Evolutionary conservation across 805 yeast species (phyloP).

Genomic region (Wickerhamiella allomyrinae): DNA sequence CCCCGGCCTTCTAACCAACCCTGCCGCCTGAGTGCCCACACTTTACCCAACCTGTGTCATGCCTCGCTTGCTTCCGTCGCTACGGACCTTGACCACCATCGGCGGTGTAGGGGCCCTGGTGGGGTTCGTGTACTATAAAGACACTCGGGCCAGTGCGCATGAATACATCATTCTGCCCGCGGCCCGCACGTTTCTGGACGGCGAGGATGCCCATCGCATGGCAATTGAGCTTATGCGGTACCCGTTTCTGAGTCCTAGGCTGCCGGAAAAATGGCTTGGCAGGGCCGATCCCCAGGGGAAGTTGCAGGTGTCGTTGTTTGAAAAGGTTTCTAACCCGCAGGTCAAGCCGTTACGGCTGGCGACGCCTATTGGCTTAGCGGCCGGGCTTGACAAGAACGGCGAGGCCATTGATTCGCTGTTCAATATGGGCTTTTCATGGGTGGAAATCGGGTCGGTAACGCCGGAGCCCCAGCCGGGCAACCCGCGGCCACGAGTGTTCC

Average conservation of each 20-base stretch:
- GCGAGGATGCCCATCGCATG: slow-evolving; percentile 72
- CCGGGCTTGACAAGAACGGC: slow-evolving; percentile 89
- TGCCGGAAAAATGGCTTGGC: slow-evolving; percentile 19
- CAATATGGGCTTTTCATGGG: slow-evolving; percentile 70
- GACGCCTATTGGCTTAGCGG: slow-evolving; percentile 85
- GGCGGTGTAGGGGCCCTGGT: slow-evolving; percentile 14
- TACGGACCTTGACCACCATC: slow-evolving; percentile 12
- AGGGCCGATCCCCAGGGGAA: slow-evolving; percentile 20
- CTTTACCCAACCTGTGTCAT: not conserved
- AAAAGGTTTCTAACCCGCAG: slow-evolving; percentile 15
- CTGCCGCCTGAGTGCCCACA: not conserved
- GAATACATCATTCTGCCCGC: slow-evolving; percentile 72
- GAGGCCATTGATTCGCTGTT: slow-evolving; percentile 76
- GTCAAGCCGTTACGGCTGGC: slow-evolving; percentile 30
- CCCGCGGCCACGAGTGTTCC: slow-evolving; percentile 82
- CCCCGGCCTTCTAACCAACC: no score
- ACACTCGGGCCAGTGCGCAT: slow-evolving; percentile 70
- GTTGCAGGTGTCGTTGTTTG: slow-evolving; percentile 20
- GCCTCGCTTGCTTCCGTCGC: slow-evolving; percentile 2
- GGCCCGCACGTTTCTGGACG: slow-evolving; percentile 54
- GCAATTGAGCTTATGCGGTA: slow-evolving; percentile 56
- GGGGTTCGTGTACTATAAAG: slow-evolving; percentile 44
- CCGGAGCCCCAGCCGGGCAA: slow-evolving; percentile 91
- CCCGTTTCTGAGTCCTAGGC: slow-evolving; percentile 22
- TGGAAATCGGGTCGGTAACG: slow-evolving; percentile 86